Percentiles rank a stretch among this genome's conserved stretches.
These are phyloP conservation scores for Hymenoscyphus fraxineus DNA, from an alignment of 2,329 filamentous ascomycete genomes.

Conservation along the genomic window DNA sequence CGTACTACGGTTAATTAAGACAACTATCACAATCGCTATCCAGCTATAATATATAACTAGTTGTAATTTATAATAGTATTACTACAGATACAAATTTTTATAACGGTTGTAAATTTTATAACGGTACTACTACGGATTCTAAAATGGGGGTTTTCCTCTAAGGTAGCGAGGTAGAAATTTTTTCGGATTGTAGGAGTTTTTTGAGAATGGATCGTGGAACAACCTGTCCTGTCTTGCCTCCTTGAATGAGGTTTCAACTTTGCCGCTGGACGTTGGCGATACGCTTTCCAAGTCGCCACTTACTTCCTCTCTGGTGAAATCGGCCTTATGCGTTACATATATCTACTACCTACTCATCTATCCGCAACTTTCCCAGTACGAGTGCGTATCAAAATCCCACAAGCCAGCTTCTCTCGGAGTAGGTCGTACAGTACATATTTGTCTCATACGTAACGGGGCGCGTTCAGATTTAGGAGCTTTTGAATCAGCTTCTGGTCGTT, in stretches of 20 bases:
- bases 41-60: no score
- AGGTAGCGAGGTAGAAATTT: no score
- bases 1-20: no score
- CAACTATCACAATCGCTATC: no score
- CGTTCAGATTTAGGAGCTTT: no score
- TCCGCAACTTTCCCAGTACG: background rate
- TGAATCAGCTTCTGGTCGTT: no score
- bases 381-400: background rate
- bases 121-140: no score
- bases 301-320: background rate
- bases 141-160: no score
- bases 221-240: background rate
- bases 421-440: background rate
- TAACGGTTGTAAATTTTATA: no score
- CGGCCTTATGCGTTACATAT: background rate
- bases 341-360: background rate
- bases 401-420: background rate
- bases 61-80: no score
- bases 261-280: background rate
- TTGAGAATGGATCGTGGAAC: background rate
- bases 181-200: background rate
- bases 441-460: background rate
- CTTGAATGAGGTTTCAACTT: background rate
- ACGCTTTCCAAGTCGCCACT: background rate
- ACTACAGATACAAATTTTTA: no score